Conservation (phyloP, 2,329 filamentous ascomycete genomes). For the Zymoseptoria brevis region DNA sequence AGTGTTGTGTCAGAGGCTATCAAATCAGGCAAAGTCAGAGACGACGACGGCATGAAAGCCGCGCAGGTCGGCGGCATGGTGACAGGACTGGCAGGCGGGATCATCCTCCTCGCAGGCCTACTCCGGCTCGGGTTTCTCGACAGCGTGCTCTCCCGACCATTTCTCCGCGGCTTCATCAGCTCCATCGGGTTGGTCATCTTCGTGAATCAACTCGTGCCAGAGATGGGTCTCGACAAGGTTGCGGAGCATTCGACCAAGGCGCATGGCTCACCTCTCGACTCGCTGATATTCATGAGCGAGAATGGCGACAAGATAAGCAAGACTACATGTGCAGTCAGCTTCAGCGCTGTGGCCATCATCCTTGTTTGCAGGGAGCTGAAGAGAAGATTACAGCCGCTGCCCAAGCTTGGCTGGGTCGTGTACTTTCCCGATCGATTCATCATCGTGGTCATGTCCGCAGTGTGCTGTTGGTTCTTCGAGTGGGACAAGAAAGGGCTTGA, state of each 20-base stretch:
- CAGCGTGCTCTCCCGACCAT: slow-evolving; percentile 85
- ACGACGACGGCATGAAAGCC: slow-evolving; percentile 62
- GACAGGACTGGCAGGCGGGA: slow-evolving; percentile 76
- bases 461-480: slow-evolving; percentile 65
- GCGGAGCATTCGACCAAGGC: slow-evolving; percentile 58
- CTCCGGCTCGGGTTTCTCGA: slow-evolving; percentile 86
- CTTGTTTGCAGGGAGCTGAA: slow-evolving; percentile 82
- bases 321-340: slow-evolving; percentile 68
- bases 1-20: slow-evolving; percentile 75
- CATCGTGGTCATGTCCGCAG: slow-evolving; percentile 75
- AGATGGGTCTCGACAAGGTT: slow-evolving; percentile 65
- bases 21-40: slow-evolving; percentile 55
- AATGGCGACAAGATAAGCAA: slow-evolving; percentile 61
- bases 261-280: slow-evolving; percentile 81
- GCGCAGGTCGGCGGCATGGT: slow-evolving; percentile 81
- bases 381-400: slow-evolving; percentile 67
- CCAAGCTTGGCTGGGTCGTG: slow-evolving; percentile 58
- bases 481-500: slow-evolving; percentile 78
- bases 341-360: slow-evolving; percentile 74
- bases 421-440: slow-evolving; percentile 88
- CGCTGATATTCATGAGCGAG: slow-evolving; percentile 67
- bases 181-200: slow-evolving; percentile 95
- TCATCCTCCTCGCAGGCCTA: slow-evolving; percentile 79
- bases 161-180: slow-evolving; percentile 90
- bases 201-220: slow-evolving; percentile 87